Evolutionary conservation across 768 basidiomycete species (phyloP).

Genomic region (Symmetrospora coprosmae): DNA sequence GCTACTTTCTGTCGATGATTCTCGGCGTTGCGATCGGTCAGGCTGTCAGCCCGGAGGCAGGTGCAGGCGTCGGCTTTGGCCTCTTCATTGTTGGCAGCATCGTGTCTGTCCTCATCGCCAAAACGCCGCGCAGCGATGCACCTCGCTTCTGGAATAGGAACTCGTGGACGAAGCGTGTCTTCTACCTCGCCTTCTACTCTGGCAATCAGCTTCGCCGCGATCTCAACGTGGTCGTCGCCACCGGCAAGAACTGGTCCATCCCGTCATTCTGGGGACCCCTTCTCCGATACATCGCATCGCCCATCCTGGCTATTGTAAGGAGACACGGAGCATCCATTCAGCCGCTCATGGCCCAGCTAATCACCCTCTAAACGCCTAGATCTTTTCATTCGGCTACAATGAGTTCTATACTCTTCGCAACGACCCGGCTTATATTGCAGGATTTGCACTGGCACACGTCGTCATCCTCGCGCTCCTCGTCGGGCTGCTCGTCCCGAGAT

Average conservation of each 20-base stretch:
- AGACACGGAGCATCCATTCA: too few relatives aligned
- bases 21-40: constrained; percentile 23
- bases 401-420: constrained; percentile 23
- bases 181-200: constrained; percentile 24
- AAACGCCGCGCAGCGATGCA: neutral
- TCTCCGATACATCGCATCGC: constrained; percentile 24
- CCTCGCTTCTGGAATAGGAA: neutral
- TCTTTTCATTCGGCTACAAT: constrained; percentile 21
- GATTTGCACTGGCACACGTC: constrained; percentile 14
- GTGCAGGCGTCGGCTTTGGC: constrained; percentile 22
- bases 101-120: constrained; percentile 6
- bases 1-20: constrained; percentile 14
- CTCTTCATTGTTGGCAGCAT: constrained; percentile 1
- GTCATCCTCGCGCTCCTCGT: constrained; percentile 10
- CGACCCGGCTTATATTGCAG: constrained; percentile 23
- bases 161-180: neutral
- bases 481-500: constrained; percentile 20
- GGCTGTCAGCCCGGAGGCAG: constrained; percentile 1
- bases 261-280: constrained; percentile 20
- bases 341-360: too few relatives aligned
- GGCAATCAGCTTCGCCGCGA: constrained; percentile 25
- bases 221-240: neutral
- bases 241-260: constrained; percentile 20
- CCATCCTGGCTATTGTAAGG: constrained; percentile 25
- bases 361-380: too few relatives aligned